A percentile compares a stretch with the other conserved stretches of the same genome.
Conservation (phyloP, 331 rosid genomes). For the Stylosanthes scabra region DNA sequence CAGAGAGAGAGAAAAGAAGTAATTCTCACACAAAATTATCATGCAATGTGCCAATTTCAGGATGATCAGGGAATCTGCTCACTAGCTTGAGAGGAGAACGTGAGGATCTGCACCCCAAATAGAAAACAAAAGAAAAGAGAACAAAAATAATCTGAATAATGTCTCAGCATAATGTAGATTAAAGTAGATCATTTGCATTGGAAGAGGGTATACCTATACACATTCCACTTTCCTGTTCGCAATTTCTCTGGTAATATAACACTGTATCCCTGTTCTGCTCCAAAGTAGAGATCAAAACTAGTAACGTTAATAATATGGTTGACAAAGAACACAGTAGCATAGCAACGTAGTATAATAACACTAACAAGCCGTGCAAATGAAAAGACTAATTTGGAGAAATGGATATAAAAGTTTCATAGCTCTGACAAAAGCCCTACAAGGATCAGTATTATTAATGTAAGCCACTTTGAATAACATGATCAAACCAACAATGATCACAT, state of each 20-base stretch:
- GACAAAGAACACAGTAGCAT: constrained; percentile 18
- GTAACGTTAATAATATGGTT: constrained; percentile 34
- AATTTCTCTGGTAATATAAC: constrained; percentile 95
- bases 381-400: constrained; percentile 14
- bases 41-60: constrained; percentile 87
- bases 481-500: background rate
- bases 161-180: constrained; percentile 20
- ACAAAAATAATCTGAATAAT: background rate
- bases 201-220: constrained; percentile 68
- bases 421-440: background rate
- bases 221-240: constrained; percentile 96
- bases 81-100: constrained; percentile 86
- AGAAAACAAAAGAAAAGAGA: constrained; percentile 3
- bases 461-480: background rate
- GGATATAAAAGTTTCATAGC: background rate
- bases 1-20: constrained; percentile 26
- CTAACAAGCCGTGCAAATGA: constrained; percentile 11
- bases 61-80: constrained; percentile 79
- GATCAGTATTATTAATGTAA: background rate
- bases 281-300: constrained; percentile 44
- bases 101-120: constrained; percentile 59
- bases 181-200: constrained; percentile 31
- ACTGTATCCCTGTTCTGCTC: constrained; percentile 90
- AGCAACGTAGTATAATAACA: constrained; percentile 22
- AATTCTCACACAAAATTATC: constrained; percentile 93